Conservation (phyloP, 2,329 filamentous ascomycete genomes). For the Tolypocladium tropicale region DNA sequence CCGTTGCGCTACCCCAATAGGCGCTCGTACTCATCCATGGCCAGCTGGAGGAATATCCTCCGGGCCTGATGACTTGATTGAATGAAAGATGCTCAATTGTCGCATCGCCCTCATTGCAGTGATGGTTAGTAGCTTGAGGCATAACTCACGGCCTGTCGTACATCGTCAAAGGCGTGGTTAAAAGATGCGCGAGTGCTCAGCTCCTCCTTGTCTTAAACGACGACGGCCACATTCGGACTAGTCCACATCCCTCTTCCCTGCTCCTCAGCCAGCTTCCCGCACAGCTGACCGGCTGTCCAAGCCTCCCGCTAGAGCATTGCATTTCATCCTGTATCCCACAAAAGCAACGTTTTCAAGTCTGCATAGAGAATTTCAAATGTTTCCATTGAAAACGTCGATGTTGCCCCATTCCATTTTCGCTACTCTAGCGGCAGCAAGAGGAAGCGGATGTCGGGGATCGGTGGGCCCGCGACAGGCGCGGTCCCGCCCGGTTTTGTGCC, state of each 20-base stretch:
- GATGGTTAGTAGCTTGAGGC: neutral
- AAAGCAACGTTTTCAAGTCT: neutral
- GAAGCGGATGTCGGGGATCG: constrained; percentile 16
- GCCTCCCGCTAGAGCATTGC: neutral
- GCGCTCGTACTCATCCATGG: too few species aligned
- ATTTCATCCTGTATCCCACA: neutral
- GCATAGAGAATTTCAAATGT: neutral
- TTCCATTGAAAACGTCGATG: neutral
- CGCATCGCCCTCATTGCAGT: neutral
- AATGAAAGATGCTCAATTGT: neutral
- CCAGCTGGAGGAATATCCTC: too few species aligned
- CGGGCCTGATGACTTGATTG: neutral
- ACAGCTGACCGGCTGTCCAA: neutral
- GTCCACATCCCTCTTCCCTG: too few species aligned
- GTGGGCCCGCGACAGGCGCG: constrained; percentile 2
- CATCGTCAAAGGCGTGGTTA: neutral
- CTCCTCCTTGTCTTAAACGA: too few species aligned
- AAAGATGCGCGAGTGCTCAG: too few species aligned
- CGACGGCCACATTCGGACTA: neutral
- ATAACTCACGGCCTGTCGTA: neutral
- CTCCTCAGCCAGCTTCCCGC: too few species aligned
- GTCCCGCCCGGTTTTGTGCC: neutral
- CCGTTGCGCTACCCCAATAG: too few species aligned
- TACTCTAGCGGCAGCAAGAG: neutral
- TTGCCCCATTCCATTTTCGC: neutral